Base-by-base conservation (phyloP, 345 rosid genomes). In the Erodium maritimum region DNA sequence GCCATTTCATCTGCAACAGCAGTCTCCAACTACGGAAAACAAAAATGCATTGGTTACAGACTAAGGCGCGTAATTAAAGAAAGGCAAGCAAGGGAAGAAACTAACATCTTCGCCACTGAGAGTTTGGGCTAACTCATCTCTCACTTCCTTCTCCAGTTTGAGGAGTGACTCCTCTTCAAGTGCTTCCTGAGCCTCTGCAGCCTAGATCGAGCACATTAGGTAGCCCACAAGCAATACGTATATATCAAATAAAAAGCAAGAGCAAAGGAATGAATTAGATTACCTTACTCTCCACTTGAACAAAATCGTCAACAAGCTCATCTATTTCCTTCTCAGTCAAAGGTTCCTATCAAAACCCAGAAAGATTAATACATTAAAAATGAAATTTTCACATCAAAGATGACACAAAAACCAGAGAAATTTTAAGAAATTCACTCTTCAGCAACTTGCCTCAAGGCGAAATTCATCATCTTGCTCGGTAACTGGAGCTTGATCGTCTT, bases 171-270 rank as follows among this genome's bases (percentile, higher is more conserved):
- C 99, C 68, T 80, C 73, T 72, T 94, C 99, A 56, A 94, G 93
- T 59, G 97, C 82, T 81, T 90, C 97, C 76, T 94, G 97, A 70
- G 96, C 99, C 78, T 90, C 96, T 66, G 97, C 93, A 72, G 96
- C 95, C 97, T 94, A 78, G 72, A 69, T 74, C 54, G 66, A 77
- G 76, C 55, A 74, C 68, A 60, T 82, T 77, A 65, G 60, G 62
- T 7, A 56, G 54, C 55, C 65, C 56, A 58, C 57, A 48, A 61
- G 73, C 61, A 78, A 5, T 51, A 25, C 42, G 12, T 5, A 16
- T 3, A 19, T 14, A 55, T 20, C 21, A 67, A 33, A 55, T 21
- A 46, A 51, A 73, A 55, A 24, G 21, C 23, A 63, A 59, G 60
- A 6, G 52, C 42, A 51, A 61, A 55, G 17, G 34, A 65, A 58